Conservation (phyloP, 78 protist genomes). For the Neovahlkampfia damariscottae region DNA sequence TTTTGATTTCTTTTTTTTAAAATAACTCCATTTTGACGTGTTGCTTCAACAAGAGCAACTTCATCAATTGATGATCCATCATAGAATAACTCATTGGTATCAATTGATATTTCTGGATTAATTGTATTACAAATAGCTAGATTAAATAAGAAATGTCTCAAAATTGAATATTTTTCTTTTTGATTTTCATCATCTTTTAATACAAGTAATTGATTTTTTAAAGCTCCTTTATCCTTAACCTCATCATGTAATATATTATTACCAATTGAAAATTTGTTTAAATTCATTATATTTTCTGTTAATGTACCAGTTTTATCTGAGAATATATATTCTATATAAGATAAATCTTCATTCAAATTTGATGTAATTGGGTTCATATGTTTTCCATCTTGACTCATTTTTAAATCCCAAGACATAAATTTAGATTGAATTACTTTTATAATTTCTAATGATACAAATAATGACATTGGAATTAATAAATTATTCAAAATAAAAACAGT, state of each 20-base stretch:
- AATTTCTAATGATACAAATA: constrained; percentile 75
- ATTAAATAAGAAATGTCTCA: constrained; percentile 38
- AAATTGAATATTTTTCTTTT: not conserved
- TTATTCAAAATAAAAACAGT: constrained; percentile 68
- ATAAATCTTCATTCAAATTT: constrained; percentile 73
- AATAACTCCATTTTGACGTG: constrained; percentile 9
- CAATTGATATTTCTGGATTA: not conserved
- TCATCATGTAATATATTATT: not conserved
- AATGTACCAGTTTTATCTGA: constrained; percentile 39
- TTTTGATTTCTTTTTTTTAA: not conserved
- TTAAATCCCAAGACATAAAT: constrained; percentile 39
- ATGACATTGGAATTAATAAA: constrained; percentile 74
- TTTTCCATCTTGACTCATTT: constrained; percentile 2
- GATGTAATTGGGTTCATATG: constrained; percentile 12
- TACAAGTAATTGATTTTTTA: too few species aligned
- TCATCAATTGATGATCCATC: constrained; percentile 42
- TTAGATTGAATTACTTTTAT: constrained; percentile 48
- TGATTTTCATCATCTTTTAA: not conserved
- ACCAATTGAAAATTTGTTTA: constrained; percentile 20
- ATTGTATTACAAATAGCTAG: constrained; percentile 63
- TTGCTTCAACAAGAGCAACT: constrained; percentile 35
- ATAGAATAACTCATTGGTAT: not conserved
- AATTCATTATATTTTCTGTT: constrained; percentile 32
- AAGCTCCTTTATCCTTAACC: not conserved
- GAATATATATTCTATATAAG: constrained; percentile 53